Conservation (phyloP, 768 basidiomycete genomes). For the Leccinum subgranulosum region DNA sequence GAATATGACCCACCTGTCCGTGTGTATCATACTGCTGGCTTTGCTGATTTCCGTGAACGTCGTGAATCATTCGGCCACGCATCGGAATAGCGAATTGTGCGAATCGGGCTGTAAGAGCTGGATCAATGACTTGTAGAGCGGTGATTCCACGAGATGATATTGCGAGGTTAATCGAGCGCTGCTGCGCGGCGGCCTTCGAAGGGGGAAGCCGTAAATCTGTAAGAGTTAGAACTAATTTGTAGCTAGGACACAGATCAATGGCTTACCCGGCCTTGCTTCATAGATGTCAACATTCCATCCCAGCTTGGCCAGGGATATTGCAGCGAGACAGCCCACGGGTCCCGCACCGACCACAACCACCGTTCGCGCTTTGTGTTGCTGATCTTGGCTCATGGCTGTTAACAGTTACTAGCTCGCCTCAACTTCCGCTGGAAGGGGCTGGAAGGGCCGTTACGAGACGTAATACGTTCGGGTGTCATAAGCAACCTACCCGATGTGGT, state of each 20-base stretch:
- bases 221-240: slow-evolving; percentile 12
- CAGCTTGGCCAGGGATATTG: slow-evolving; percentile 77
- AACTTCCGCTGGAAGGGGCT: too few relatives aligned
- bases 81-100: slow-evolving; percentile 85
- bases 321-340: slow-evolving; percentile 91
- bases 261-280: slow-evolving; percentile 73
- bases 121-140: slow-evolving; percentile 80
- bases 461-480: neutral
- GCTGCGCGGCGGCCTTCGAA: slow-evolving; percentile 60
- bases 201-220: slow-evolving; percentile 73
- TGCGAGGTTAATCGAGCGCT: slow-evolving; percentile 94
- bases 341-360: slow-evolving; percentile 84
- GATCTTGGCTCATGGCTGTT: slow-evolving; percentile 13
- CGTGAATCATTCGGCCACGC: slow-evolving; percentile 95
- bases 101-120: slow-evolving; percentile 63
- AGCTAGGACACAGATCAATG: slow-evolving; percentile 11
- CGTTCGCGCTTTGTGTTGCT: slow-evolving; percentile 31
- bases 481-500: slow-evolving; percentile 8
- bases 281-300: slow-evolving; percentile 84
- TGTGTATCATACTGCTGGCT: slow-evolving; percentile 87
- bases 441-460: neutral
- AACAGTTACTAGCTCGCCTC: neutral
- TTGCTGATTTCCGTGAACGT: slow-evolving; percentile 61
- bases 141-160: slow-evolving; percentile 92
- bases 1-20: slow-evolving; percentile 65